Percentiles rank a stretch among this genome's conserved stretches.
phyloP scores from a whole-genome alignment of 148 eudicot genomes.

The Fagopyrum homotropicum region DNA sequence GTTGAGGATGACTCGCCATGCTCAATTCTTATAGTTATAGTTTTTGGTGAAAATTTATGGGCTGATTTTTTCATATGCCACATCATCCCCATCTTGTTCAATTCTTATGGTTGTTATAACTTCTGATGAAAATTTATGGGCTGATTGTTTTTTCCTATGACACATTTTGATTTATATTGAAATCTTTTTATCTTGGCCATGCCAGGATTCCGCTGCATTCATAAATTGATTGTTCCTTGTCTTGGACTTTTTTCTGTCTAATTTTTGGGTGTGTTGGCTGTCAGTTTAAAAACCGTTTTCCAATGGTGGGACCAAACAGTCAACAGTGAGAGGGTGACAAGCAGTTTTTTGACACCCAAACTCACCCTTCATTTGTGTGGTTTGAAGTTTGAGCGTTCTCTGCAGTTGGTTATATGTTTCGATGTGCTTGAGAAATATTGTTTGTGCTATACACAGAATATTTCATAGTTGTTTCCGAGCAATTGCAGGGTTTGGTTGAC shows the following conservation, averaged over 20 bases:
- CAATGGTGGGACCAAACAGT: no score
- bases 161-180: not conserved
- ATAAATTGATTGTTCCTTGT: not conserved
- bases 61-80: no score
- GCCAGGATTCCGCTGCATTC: not conserved
- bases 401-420: not conserved
- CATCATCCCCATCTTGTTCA: not conserved
- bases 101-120: not conserved
- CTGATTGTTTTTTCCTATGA: not conserved
- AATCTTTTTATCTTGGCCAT: not conserved
- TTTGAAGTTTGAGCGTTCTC: not conserved
- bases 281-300: no score
- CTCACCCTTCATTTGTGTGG: not conserved
- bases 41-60: not conserved
- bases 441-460: not conserved
- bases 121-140: not conserved
- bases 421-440: not conserved
- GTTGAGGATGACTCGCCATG: not conserved
- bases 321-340: no score
- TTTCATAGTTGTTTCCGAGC: not conserved
- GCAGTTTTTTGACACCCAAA: no score
- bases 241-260: not conserved
- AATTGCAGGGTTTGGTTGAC: not conserved
- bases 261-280: not conserved
- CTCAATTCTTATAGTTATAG: not conserved